Percentiles rank a stretch among this genome's conserved stretches.
phyloP scores from a whole-genome alignment of 176 grass and related monocot genomes.

The Sorghum bicolor region Sorghum_bicolor_NCBIv3 NC_012879.2:7043501-7044000 shows the following conservation, averaged over 20 bases:
- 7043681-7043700: constrained; percentile 58
- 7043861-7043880: constrained; percentile 52
- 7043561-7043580: constrained; percentile 66
- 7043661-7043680: constrained; percentile 64
- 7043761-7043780: constrained; percentile 17
- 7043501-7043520: constrained; percentile 58
- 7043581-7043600: constrained; percentile 61
- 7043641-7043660: constrained; percentile 74
- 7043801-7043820: constrained; percentile 34
- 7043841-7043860: constrained; percentile 4
- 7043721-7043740: constrained; percentile 32
- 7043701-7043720: constrained; percentile 54
- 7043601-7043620: constrained; percentile 50
- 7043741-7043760: constrained; percentile 64
- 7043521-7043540: constrained; percentile 59
- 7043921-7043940: constrained; percentile 52
- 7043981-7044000: constrained; percentile 78
- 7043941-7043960: constrained; percentile 38
- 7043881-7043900: constrained; percentile 21
- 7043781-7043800: neutral
- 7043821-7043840: constrained; percentile 49
- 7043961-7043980: constrained; percentile 71
- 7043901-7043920: constrained; percentile 31
- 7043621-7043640: constrained; percentile 61
- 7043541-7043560: constrained; percentile 75